Evolutionary conservation across 2,329 filamentous ascomycete genomes (phyloP).

Genomic region (Sporothrix variecibatus): DNA sequence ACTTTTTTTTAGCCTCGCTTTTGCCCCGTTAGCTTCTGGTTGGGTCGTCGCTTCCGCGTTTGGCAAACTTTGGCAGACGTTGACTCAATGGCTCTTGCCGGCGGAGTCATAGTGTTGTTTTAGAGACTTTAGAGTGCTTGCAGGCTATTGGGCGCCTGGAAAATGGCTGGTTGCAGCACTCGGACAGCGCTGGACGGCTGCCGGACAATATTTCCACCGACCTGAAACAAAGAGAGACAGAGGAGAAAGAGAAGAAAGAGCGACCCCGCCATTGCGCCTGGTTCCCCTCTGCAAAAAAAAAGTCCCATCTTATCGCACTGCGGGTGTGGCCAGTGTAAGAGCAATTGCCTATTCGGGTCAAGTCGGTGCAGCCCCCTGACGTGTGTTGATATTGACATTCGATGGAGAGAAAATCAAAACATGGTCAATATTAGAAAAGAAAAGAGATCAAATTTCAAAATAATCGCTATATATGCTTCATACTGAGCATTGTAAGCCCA

Average conservation of each 20-base stretch:
- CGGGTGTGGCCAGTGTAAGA: slow-evolving; percentile 17
- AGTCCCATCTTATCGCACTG: neutral
- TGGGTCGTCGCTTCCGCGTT: neutral
- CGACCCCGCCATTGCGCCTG: slow-evolving; percentile 10
- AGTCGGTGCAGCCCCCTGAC: neutral
- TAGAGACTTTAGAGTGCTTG: neutral
- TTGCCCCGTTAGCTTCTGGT: neutral
- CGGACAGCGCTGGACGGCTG: neutral
- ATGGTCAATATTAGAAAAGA: neutral
- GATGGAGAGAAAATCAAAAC: neutral
- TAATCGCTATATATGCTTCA: neutral
- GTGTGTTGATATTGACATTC: neutral
- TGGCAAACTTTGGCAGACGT: neutral
- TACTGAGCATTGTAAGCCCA: neutral
- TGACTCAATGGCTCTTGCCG: slow-evolving; percentile 13
- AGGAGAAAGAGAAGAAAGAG: neutral
- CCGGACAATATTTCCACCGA: slow-evolving; percentile 26
- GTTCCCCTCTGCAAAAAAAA: neutral
- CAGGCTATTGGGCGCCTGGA: neutral
- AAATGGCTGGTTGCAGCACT: neutral
- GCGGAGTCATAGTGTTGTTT: neutral
- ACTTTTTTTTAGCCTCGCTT: slow-evolving; percentile 13
- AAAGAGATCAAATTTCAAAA: neutral
- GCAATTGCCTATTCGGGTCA: slow-evolving; percentile 21
- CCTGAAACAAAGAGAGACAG: neutral